A percentile compares a stretch with the other conserved stretches of the same genome.
Conservation (phyloP, 306 rosid species). For the Quercus mongolica region DNA sequence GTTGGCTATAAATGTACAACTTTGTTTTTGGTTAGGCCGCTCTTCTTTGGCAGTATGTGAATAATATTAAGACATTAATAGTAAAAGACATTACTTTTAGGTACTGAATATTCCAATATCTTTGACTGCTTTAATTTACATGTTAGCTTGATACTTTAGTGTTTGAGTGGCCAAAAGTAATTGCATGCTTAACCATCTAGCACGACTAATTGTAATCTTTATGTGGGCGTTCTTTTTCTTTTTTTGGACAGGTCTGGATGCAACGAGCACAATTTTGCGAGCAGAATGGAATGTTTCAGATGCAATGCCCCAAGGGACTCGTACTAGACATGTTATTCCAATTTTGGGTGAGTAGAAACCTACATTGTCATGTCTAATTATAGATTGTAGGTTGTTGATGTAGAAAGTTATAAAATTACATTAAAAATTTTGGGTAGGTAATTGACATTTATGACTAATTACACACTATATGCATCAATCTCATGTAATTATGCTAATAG, state of each 20-base stretch:
- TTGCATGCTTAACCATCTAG: not conserved
- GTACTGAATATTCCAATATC: constrained; percentile 16
- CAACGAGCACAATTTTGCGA: constrained; percentile 97
- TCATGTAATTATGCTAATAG: not conserved
- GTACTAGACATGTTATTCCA: constrained; percentile 38
- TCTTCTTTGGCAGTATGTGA: not conserved
- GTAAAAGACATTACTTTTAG: constrained; percentile 13
- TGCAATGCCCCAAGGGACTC: constrained; percentile 97
- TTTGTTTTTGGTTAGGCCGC: constrained; percentile 17
- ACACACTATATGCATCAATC: not conserved
- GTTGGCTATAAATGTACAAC: not conserved
- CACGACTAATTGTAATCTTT: not conserved
- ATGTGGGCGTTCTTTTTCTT: not conserved
- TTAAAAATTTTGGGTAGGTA: too few relatives aligned
- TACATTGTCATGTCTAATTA: too few relatives aligned
- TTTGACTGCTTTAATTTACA: constrained; percentile 44
- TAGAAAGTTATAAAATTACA: too few relatives aligned
- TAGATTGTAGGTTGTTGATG: too few relatives aligned
- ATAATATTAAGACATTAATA: constrained; percentile 14
- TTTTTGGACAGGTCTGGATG: constrained; percentile 67
- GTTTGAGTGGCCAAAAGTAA: not conserved
- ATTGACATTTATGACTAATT: too few relatives aligned
- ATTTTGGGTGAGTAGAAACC: constrained; percentile 23
- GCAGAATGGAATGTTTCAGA: constrained; percentile 93
- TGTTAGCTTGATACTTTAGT: not conserved